Evolutionary conservation across 495 filamentous ascomycete genomes (phyloP), one percentile per base, ranked within the genome.

Genomic region (Opeltia flavorubescens): DNA sequence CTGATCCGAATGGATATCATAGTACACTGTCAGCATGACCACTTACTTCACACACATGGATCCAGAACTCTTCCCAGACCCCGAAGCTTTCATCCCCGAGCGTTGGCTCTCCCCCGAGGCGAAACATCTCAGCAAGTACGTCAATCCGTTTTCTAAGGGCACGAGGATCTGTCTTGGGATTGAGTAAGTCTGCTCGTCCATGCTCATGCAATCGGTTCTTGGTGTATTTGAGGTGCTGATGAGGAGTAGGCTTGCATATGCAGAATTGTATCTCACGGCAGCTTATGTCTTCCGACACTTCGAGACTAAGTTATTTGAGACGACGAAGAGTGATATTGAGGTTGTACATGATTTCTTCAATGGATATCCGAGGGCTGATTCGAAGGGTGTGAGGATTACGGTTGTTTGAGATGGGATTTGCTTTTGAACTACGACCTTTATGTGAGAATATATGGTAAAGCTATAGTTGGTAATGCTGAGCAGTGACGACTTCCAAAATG

Each of bases 21-120:
- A 66, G 23, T 70, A 66, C 0, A 64, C 72, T 0, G 60, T 77
- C 27, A 67, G 66, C 43, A 70, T 69, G 57, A 66, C 66, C 6
- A 58, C 63, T 9, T 66, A 64, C 50, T 64, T 69, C 46, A 59
- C 71, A 7, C 71, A 75, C 50, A 63, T 60, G 43, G 58, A 75
- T 48, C 50, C 67, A 7, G 40, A 25, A n/a, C 21, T 51, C 2
- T 56, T 48, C 17, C 51, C 51, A 8, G 43, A 50, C 1, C 47
- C 54, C 7, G 24, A 44, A 8, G 44, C 43, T 20, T 56, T 59
- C 50, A 47, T 60, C 12, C 75, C 76, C 0, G 64, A 71, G 17
- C 64, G 75, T 20, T 80, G 71, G 70, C 54, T 74, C 20, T 36
- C 50, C 13, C 48, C 54, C 6, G 43, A 58, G 28, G 36, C 13